Base-by-base conservation (phyloP, 1,284 basidiomycete species). In the Blastosporella zonata region DNA sequence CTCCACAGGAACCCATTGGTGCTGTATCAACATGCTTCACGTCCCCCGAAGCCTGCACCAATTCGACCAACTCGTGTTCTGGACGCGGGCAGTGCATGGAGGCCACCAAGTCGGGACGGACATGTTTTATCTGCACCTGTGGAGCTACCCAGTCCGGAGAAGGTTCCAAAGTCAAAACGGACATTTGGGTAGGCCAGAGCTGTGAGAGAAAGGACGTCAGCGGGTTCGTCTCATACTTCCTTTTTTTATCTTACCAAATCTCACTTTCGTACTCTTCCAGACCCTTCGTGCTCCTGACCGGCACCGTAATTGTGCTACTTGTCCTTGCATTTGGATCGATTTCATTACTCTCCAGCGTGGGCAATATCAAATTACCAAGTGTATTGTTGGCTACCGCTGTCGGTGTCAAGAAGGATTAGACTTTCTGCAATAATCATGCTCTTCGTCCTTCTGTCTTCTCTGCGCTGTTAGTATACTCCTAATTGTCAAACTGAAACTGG, bases 121-220 rank as follows among this genome's bases (percentile, higher is more conserved):
- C 78, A 4, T 92, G 89, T 63, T 91, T 79, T 59, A 77, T 87
- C 1, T 92, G 90, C 61, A 70, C 76, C 7, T 92, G 90, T 59
- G 63, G 68, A 2, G 67, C 70, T 8, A 86, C 84, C 21, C 70
- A 66, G 49, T 70, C 67, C 2, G 74, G 73, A 18, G 56, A 67
- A 38, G 74, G 74, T 3, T 62, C 62, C 22, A 63, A 75, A 44
- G 75, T 81, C 6, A 75, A 79, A 62, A 79, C 74, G 3, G 77
- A 82, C 56, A 66, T 67, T 23, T 92, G 88, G 87, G 87, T 77
- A 0, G 90, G 89, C 4, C 74, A 77, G 48, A 76, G 71, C 53
- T 92, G 89, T 58, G 81, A 91, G 70, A 77, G 82, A 56, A 79
- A 80, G 66, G 90, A 92, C 60, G 67, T 91, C 39, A 90, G 87